Evolutionary conservation across 1,139 yeast genomes (phyloP).

Genomic region (Pneumocystis murina): DNA sequence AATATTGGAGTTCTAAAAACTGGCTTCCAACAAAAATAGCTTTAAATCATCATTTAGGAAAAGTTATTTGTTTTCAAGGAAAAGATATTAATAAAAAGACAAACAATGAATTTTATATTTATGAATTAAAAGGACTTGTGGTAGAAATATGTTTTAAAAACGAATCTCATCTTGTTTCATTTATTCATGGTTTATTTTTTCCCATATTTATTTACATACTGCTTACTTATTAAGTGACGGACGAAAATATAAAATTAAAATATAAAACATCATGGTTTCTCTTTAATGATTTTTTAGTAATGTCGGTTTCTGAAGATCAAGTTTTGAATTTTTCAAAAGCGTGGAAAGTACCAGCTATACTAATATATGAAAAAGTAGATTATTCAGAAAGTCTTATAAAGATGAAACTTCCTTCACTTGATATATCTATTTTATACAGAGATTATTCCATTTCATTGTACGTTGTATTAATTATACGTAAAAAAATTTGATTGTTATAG

Average conservation of each 20-base stretch:
- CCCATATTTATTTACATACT: conserved; percentile 20
- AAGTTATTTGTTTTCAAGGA: conserved; percentile 8
- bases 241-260: conserved; percentile 13
- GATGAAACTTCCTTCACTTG: conserved; percentile 1
- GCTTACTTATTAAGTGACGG: conserved; percentile 8
- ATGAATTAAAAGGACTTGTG: conserved; percentile 26
- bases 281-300: conserved; percentile 86
- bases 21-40: conserved; percentile 12
- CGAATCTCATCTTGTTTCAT: conserved; percentile 26
- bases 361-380: conserved; percentile 34
- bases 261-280: conserved; percentile 45
- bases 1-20: conserved; percentile 12
- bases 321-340: conserved; percentile 50
- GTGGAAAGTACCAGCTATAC: conserved; percentile 76
- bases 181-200: conserved; percentile 41
- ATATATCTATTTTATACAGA: conserved; percentile 30
- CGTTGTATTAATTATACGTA: conserved; percentile 33
- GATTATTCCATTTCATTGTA: conserved; percentile 61
- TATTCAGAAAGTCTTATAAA: neutral
- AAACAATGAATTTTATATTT: conserved; percentile 9
- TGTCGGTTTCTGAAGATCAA: conserved; percentile 52
- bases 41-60: conserved; percentile 6
- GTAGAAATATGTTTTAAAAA: conserved; percentile 24
- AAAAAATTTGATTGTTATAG: conserved; percentile 40
- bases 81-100: conserved; percentile 10